Conservation (phyloP, 208 protist genomes). For the Angomonas ambiguus region DNA sequence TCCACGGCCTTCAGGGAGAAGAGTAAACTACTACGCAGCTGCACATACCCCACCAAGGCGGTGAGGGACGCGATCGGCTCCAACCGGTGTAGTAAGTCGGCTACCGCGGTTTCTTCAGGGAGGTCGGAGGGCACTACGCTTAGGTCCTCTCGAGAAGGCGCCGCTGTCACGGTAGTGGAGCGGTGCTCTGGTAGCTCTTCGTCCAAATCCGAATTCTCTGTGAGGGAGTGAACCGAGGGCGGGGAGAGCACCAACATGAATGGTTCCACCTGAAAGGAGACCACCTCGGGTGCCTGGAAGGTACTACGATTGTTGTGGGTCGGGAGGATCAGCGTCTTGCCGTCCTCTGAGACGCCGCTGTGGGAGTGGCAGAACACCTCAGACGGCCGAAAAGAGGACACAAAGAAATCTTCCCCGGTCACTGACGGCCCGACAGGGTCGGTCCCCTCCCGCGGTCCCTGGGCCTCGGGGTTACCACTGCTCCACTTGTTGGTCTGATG, state of each 20-base stretch:
- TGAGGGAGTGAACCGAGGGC: not conserved
- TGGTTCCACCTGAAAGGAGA: conserved; percentile 31
- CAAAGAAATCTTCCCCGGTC: conserved; percentile 29
- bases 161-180: not conserved
- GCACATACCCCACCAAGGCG: conserved; percentile 50
- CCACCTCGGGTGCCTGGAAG: conserved; percentile 47
- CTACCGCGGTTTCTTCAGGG: not conserved
- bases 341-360: conserved; percentile 55
- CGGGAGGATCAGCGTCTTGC: conserved; percentile 53
- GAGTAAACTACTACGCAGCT: conserved; percentile 66
- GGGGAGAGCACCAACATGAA: conserved; percentile 12
- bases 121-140: not conserved
- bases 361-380: conserved; percentile 62
- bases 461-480: not conserved
- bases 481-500: not conserved
- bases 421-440: not conserved
- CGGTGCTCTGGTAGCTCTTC: not conserved
- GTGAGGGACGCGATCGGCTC: not conserved
- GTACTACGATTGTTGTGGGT: conserved; percentile 46
- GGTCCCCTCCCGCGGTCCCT: not conserved
- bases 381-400: conserved; percentile 43
- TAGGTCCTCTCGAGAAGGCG: conserved; percentile 9
- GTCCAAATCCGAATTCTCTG: not conserved
- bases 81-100: not conserved
- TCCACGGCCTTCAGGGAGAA: conserved; percentile 73